A percentile compares a stretch with the other conserved stretches of the same genome.
Conservation (phyloP, 73 alveolate genomes). For the Paramecium pentaurelia region DNA sequence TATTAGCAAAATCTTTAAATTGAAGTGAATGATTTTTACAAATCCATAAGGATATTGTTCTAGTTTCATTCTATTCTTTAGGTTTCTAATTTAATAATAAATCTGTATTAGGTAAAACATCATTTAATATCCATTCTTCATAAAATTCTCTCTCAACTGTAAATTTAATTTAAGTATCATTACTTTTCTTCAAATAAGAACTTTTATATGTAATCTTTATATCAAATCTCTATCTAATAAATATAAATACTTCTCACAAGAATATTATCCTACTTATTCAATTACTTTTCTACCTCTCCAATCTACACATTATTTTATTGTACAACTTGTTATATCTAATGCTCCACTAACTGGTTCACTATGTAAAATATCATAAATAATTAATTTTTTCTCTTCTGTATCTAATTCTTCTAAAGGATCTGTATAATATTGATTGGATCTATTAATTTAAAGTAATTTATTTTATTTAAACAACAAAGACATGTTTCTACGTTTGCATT, state of each 20-base stretch:
- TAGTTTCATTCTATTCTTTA: constrained; percentile 30
- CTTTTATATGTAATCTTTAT: constrained; percentile 23
- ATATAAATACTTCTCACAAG: background rate
- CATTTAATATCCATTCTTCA: background rate
- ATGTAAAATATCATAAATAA: constrained; percentile 23
- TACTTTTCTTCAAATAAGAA: background rate
- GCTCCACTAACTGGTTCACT: constrained; percentile 46
- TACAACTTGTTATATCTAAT: background rate
- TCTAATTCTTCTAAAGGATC: constrained; percentile 42
- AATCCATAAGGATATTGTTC: constrained; percentile 18
- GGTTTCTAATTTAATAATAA: background rate
- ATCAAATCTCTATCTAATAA: constrained; percentile 11
- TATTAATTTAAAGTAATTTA: constrained; percentile 10
- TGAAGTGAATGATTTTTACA: constrained; percentile 11
- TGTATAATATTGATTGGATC: constrained; percentile 16
- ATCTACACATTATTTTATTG: background rate
- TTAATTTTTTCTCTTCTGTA: constrained; percentile 24
- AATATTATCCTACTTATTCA: constrained; percentile 28
- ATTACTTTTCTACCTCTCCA: constrained; percentile 17
- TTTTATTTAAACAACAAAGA: background rate
- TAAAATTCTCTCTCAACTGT: constrained; percentile 21
- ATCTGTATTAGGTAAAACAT: background rate
- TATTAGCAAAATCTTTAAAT: constrained; percentile 21
- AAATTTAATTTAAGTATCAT: constrained; percentile 33
- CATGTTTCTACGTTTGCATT: constrained; percentile 35